These are phyloP conservation scores for Debaryomyces hansenii DNA, from an alignment of 805 yeast species.

Conservation along the genomic window DNA sequence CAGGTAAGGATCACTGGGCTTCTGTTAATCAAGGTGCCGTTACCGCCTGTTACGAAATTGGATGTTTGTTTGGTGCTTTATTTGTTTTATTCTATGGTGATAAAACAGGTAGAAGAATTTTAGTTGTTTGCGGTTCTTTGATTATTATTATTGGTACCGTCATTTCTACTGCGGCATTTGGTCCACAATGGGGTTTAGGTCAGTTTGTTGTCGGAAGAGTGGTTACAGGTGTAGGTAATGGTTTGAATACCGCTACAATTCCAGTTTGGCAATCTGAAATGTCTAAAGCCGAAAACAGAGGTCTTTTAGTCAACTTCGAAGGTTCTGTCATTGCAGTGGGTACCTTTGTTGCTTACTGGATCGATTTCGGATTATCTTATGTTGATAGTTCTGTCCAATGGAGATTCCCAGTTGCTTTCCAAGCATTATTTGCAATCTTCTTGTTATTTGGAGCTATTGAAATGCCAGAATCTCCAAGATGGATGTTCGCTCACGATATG, in stretches of 20 bases:
- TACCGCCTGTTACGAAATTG: conserved; percentile 64
- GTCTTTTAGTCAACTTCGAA: conserved; percentile 40
- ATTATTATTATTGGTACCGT: conserved; percentile 43
- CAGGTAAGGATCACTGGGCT: conserved; percentile 26
- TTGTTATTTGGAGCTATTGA: conserved; percentile 40
- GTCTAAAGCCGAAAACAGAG: conserved; percentile 45
- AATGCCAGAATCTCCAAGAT: conserved; percentile 74
- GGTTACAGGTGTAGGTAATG: conserved; percentile 46
- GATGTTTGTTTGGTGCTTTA: conserved; percentile 51
- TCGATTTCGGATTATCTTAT: conserved; percentile 65
- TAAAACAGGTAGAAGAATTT: conserved; percentile 41
- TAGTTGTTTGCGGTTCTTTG: conserved; percentile 35
- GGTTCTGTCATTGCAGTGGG: conserved; percentile 65
- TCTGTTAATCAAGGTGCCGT: conserved; percentile 65
- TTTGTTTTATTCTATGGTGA: conserved; percentile 43
- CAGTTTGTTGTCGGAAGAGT: conserved; percentile 67
- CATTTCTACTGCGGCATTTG: conserved; percentile 36
- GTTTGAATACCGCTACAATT: conserved; percentile 43
- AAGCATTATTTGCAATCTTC: conserved; percentile 55
- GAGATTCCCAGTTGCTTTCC: conserved; percentile 55
- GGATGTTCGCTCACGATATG: conserved; percentile 54
- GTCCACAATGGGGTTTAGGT: conserved; percentile 54
- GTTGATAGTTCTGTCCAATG: conserved; percentile 46
- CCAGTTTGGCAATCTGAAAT: conserved; percentile 50
- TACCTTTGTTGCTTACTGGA: conserved; percentile 67